phyloP scores from a whole-genome alignment of 2,329 filamentous ascomycete genomes.

The Penicillium olsonii region DNA sequence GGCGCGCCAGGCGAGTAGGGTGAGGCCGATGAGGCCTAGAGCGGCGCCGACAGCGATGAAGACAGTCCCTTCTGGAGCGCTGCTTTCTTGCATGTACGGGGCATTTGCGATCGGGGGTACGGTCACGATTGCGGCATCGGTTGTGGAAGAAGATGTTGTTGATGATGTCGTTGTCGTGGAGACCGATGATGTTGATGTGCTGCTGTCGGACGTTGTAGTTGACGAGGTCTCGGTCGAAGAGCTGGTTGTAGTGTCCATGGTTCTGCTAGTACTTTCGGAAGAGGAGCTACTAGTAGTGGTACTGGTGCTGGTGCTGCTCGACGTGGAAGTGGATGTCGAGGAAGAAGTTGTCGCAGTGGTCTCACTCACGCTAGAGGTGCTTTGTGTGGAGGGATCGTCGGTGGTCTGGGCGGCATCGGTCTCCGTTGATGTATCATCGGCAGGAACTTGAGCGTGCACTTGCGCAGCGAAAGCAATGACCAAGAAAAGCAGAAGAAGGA shows the following conservation, averaged over 20 bases:
- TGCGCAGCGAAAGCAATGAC: constrained; percentile 14
- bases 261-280: constrained; percentile 17
- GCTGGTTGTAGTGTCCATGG: constrained; percentile 18
- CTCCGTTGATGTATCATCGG: constrained; percentile 19
- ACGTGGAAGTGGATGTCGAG: constrained; percentile 15
- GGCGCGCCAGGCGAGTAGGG: constrained; percentile 83
- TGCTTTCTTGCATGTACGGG: constrained; percentile 88
- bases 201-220: constrained; percentile 16
- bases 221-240: constrained; percentile 29
- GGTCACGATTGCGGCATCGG: constrained; percentile 65
- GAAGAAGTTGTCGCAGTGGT: constrained; percentile 17
- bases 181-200: constrained; percentile 25
- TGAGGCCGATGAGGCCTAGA: constrained; percentile 77
- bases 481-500: constrained; percentile 18
- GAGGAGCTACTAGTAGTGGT: constrained; percentile 16
- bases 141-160: constrained; percentile 57
- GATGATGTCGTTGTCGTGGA: constrained; percentile 23
- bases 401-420: constrained; percentile 23
- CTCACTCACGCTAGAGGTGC: constrained; percentile 19
- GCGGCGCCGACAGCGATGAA: constrained; percentile 93
- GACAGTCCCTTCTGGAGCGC: constrained; percentile 84
- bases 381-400: constrained; percentile 26
- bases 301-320: constrained; percentile 11
- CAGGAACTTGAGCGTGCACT: constrained; percentile 22
- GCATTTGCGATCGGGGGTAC: constrained; percentile 83